Evolutionary conservation across 768 basidiomycete species (phyloP).

Genomic region (Kwoniella bestiolae): DNA sequence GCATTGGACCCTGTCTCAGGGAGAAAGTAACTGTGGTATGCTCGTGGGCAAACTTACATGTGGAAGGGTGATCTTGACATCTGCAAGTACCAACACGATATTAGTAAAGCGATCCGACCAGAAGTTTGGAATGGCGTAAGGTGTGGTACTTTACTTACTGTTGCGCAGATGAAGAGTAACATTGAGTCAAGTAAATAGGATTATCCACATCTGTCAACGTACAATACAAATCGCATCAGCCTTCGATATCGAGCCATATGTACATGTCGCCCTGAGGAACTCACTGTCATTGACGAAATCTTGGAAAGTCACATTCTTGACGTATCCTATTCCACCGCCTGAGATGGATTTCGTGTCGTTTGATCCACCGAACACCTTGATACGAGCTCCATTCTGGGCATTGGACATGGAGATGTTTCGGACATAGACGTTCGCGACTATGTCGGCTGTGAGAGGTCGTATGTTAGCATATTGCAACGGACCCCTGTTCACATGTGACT

Average conservation of each 20-base stretch:
- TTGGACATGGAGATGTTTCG: conserved; percentile 68
- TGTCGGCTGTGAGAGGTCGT: conserved; percentile 57
- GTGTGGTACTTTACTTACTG: no score
- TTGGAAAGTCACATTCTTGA: conserved; percentile 50
- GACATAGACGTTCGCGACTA: conserved; percentile 67
- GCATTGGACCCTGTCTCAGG: background rate
- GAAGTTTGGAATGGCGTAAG: no score
- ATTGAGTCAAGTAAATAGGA: conserved; percentile 65
- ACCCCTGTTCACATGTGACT: no score
- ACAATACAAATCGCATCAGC: background rate
- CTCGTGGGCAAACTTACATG: conserved; percentile 61
- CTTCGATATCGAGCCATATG: background rate
- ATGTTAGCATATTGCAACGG: background rate
- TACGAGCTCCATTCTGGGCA: conserved; percentile 69
- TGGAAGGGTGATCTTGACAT: conserved; percentile 59
- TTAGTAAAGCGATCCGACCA: no score
- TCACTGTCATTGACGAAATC: conserved; percentile 28
- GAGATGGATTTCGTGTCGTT: conserved; percentile 65
- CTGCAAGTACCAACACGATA: no score
- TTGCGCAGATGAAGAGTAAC: conserved; percentile 62
- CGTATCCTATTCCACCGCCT: conserved; percentile 62
- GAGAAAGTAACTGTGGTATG: background rate
- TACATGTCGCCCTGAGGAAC: background rate
- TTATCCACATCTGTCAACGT: conserved; percentile 61
- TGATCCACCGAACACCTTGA: conserved; percentile 70